Base-by-base conservation (phyloP, 176 grass and related monocot genomes). In the Avena atlantica region DNA sequence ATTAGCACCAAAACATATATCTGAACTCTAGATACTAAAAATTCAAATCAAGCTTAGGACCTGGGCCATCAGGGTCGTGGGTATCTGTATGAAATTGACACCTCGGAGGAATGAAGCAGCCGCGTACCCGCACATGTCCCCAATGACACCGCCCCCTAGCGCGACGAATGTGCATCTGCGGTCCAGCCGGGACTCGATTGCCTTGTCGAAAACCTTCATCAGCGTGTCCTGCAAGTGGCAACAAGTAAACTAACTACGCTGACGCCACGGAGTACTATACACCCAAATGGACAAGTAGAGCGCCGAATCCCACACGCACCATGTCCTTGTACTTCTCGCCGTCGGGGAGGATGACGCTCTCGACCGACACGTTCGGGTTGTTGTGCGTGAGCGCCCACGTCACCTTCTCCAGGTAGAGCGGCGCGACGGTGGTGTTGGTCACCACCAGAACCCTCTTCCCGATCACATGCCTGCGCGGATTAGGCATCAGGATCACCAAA, bases 61-160 rank as follows among this genome's bases (percentile, higher is more conserved):
- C 92, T 96, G 92, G 15, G 97, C 94, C 97, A 99, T 99, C 67
- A 93, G 81, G 89, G 97, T 96, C 58, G 94, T 99, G 6, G 97
- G 97, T 86, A 99, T 99, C 81, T 99, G 94, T 93, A 99, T 94
- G 84, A 99, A 96, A 91, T 99, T 99, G 90, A 99, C 97, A 15
- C 97, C 97, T 25, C 92, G 94, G 45, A 99, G 88, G 83, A 93
- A 99, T 23, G 92, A 73, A 27, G 94, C 91, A 15, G 94, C 94
- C 1, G 94, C 94, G 70, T 93, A 99, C 27, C 92, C 94, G 3
- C 97, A 99, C 97, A 98, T 96, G 52, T 99, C 97, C 44, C 97
- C 96, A 51, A 99, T 94, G 77, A 99, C 97, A 45, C 97, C 92
- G 63, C 97, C 97, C 3, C 94, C 92, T 58, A 99, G 87, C 8